Percentiles rank a stretch among this genome's conserved stretches.
phyloP scores from a whole-genome alignment of 225 moss, liverwort and hornwort genomes.

The Sphagnum tenellum region DNA sequence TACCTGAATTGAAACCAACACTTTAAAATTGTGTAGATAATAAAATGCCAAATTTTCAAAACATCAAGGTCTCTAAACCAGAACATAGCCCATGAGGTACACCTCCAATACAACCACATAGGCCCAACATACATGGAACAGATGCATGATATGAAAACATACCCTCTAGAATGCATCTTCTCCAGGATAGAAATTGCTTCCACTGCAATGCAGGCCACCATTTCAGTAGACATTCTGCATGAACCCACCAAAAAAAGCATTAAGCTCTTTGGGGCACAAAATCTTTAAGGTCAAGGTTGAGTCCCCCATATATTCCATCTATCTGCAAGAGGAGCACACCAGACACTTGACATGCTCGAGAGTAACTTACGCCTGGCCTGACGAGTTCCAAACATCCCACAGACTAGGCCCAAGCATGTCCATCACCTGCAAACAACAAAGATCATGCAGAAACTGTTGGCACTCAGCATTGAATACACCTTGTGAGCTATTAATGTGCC shows the following conservation, averaged over 20 bases:
- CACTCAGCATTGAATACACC: too few species aligned
- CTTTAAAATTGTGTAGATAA: not conserved
- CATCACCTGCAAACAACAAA: conserved; percentile 29
- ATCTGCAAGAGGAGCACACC: too few species aligned
- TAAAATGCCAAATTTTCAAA: not conserved
- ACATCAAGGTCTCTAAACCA: not conserved
- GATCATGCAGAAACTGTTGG: too few species aligned
- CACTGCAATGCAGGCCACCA: conserved; percentile 65
- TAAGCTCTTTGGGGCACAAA: too few species aligned
- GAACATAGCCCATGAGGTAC: not conserved
- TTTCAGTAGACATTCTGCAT: conserved; percentile 57
- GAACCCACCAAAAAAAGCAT: too few species aligned
- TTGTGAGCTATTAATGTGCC: too few species aligned
- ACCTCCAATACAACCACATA: not conserved
- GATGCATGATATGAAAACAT: not conserved
- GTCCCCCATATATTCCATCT: too few species aligned
- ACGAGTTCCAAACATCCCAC: conserved; percentile 67
- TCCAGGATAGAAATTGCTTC: conserved; percentile 56
- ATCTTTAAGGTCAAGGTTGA: too few species aligned
- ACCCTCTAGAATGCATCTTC: conserved; percentile 58
- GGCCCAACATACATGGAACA: too few species aligned
- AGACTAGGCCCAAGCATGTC: conserved; percentile 64
- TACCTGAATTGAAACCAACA: conserved; percentile 20
- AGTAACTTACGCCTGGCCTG: conserved; percentile 49
- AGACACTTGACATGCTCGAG: too few species aligned